Evolutionary conservation across 2,329 filamentous ascomycete species (phyloP), one percentile per base, ranked within the genome.

Genomic region (Fusarium sp.): DNA sequence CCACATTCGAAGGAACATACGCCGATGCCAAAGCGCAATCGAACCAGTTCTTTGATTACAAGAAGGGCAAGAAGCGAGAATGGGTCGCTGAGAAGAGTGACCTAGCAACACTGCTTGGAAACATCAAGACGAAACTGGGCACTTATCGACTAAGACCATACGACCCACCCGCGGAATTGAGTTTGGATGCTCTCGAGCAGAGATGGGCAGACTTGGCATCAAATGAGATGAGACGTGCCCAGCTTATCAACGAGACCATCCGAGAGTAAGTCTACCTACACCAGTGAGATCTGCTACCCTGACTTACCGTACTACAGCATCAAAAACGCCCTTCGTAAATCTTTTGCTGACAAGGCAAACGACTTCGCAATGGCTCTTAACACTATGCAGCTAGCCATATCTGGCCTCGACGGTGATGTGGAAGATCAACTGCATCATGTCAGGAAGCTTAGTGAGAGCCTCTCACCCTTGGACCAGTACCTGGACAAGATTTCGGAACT

Each of bases 1-100:
- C 95, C 12, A 89, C 85, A 26, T 98, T 98, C 75, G 91, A 95
- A 73, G 96, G 96, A 30, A 97, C 94, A 28, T 99, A 99, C 77
- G 84, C 86, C 16, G 94, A 99, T 78, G 96, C 94, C 52, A 98
- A 98, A 82, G 88, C 88, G 37, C 96, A 99, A 78, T 90, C 92
- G 8, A 84, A 82, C 31, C 87, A 93, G 59, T 97, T 99, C 79
- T 89, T 92, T 28, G 85, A 85, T n/a, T 97, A 97, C 84, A 99
- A 98, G 82, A 88, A 89, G 74, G 94, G 91, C 54, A 87, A 92
- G 81, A 99, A 99, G 84, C 88, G 96, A 64, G 89, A 92, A 62
- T 99, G 96, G 96, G 96, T 99, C 30, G 96, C 93, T 2, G 96
- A 99, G 82, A 98, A 97, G 85, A 97, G 93, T 61, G 96, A 99